A percentile compares a stretch with the other conserved stretches of the same genome.
Conservation (phyloP, 2,329 filamentous ascomycete species). For the Trichoderma sp. region DNA sequence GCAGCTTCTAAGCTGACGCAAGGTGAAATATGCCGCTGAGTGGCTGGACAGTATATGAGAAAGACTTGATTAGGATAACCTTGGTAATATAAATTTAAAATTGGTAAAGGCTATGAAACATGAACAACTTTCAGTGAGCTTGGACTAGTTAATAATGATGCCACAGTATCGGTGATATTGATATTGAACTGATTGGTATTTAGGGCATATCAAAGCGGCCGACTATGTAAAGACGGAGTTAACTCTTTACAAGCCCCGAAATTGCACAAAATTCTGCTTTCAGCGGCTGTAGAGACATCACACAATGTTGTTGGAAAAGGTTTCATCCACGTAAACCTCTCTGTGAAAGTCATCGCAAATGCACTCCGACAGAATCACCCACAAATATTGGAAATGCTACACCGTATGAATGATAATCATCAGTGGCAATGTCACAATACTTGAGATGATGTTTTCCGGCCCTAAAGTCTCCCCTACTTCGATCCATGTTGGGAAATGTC, state of each 20-base stretch:
- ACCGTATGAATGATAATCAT: background rate
- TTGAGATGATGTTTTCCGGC: background rate
- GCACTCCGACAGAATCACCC: background rate
- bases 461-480: background rate
- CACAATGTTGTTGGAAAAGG: conserved; percentile 23
- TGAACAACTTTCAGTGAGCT: background rate
- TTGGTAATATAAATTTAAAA: background rate
- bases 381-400: background rate
- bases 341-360: conserved; percentile 21
- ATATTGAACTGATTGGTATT: background rate
- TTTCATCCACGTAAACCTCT: conserved; percentile 27
- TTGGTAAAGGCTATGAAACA: background rate
- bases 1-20: background rate
- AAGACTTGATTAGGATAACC: background rate
- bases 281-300: conserved; percentile 23
- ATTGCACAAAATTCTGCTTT: conserved; percentile 20
- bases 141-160: too few species aligned
- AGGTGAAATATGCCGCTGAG: background rate
- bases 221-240: background rate
- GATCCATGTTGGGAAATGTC: background rate
- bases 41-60: background rate
- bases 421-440: background rate
- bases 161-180: background rate
- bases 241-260: conserved; percentile 24
- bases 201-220: background rate